Percentiles rank a stretch among this genome's conserved stretches.
phyloP scores from a whole-genome alignment of 306 rosid species.

The Rosa multiflora region DNA sequence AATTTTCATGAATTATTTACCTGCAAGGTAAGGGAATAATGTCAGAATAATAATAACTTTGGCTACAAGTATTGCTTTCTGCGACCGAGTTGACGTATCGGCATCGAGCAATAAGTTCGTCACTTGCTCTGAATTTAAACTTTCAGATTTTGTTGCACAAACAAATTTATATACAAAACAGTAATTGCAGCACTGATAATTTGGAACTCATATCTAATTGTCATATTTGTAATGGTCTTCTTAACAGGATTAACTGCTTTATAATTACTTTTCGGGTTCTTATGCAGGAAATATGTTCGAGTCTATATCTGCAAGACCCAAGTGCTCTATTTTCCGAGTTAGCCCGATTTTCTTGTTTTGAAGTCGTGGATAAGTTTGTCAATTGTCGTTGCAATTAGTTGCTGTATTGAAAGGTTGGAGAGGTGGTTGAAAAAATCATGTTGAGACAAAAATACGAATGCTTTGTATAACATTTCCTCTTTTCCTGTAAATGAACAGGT shows the following conservation, averaged over 20 bases:
- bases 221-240: not conserved
- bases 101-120: not conserved
- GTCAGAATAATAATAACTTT: constrained; percentile 4
- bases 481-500: not conserved
- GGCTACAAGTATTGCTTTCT: constrained; percentile 9
- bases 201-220: not conserved
- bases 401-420: not conserved
- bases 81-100: constrained; percentile 19
- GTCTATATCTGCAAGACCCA: not conserved
- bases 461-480: not conserved
- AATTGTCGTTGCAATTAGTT: not conserved
- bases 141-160: not conserved
- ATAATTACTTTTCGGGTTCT: no score
- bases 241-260: not conserved
- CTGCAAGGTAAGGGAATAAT: constrained; percentile 24
- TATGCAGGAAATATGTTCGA: no score
- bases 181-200: not conserved
- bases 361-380: not conserved
- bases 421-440: not conserved
- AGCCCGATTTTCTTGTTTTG: no score
- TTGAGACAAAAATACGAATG: not conserved
- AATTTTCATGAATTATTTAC: constrained; percentile 9
- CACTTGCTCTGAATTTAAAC: not conserved
- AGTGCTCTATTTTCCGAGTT: not conserved
- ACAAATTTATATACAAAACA: not conserved